phyloP scores from a whole-genome alignment of 2,329 filamentous ascomycete genomes.

The Cercospora sp. region DNA sequence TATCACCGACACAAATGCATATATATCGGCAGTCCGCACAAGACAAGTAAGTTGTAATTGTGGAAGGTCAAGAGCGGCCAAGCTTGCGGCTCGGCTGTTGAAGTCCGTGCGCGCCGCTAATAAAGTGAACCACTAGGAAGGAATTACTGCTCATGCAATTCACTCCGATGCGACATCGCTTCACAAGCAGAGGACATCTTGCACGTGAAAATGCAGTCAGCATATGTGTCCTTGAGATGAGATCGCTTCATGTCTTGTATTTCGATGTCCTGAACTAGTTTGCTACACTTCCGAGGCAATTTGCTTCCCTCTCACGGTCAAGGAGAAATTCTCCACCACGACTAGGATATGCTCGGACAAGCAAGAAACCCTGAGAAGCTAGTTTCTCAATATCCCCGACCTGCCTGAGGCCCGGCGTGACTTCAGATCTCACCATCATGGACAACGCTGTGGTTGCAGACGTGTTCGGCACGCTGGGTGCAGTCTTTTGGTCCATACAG shows the following conservation, averaged over 20 bases:
- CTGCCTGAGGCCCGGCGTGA: not conserved
- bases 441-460: conserved; percentile 47
- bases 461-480: conserved; percentile 60
- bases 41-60: conserved; percentile 7
- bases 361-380: conserved; percentile 2
- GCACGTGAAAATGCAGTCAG: not conserved
- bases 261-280: not conserved
- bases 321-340: conserved; percentile 3
- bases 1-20: conserved; percentile 5
- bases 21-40: conserved; percentile 1
- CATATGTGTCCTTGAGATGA: not conserved
- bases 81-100: not conserved
- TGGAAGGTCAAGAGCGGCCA: conserved; percentile 5
- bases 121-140: conserved; percentile 2
- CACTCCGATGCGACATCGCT: not conserved
- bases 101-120: conserved; percentile 1
- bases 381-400: not conserved
- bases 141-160: not conserved
- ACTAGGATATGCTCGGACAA: not conserved
- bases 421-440: conserved; percentile 16
- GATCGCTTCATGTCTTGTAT: not conserved
- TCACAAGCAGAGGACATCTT: not conserved
- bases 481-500: conserved; percentile 68
- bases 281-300: not conserved
- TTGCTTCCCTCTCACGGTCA: not conserved